Base-by-base conservation (phyloP, 352 stramenopile species). In the Halophytophthora batemanensis region DNA sequence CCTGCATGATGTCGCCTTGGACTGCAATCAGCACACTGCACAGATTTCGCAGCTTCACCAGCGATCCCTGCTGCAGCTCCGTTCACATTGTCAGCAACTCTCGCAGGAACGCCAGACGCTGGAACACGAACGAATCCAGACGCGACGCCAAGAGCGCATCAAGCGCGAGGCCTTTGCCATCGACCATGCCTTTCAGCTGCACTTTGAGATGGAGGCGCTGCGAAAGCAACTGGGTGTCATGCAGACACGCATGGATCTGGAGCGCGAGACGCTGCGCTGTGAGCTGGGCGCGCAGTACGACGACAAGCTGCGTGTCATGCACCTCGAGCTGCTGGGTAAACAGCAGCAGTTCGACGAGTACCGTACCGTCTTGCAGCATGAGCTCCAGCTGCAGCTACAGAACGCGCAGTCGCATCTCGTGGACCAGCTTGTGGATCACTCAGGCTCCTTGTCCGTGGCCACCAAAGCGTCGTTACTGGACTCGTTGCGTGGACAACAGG, bases 291-390 rank as follows among this genome's bases (percentile, higher is more conserved):
- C 57, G 13, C 74, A 77, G 11, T 91, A 82, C 59, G 74, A 83
- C n/a, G 45, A 63, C n/a, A 79, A 82, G 17, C 54, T 92, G 8
- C 63, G 59, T 2, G 57, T 68, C 1, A 76, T 88, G 58, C 72
- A 82, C 19, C 47, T 66, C 1, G 64, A 86, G 13, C 35, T 91
- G 6, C 42, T 86, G 6, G 45, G 67, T 15, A 83, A 77, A 23
- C 67, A 87, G 45, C 70, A 80, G 5, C 67, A 85, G 28, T 91
- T 91, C 15, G 76, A 83, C 4, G 72, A 77, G 25, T 88, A 80
- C 42, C 74, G 78, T 14, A 53, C 69, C 13, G 54, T 60, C 18
- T 75, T 91, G 57, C 76, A 89, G 46, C 65, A 81, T 7, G 74
- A 89, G 22, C 53, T 91, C 18, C 70, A 81, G 45, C 45, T 55